Evolutionary conservation across 2,329 filamentous ascomycete species (phyloP), one percentile per base, ranked within the genome.

Genomic region (Helotiales sp.): DNA sequence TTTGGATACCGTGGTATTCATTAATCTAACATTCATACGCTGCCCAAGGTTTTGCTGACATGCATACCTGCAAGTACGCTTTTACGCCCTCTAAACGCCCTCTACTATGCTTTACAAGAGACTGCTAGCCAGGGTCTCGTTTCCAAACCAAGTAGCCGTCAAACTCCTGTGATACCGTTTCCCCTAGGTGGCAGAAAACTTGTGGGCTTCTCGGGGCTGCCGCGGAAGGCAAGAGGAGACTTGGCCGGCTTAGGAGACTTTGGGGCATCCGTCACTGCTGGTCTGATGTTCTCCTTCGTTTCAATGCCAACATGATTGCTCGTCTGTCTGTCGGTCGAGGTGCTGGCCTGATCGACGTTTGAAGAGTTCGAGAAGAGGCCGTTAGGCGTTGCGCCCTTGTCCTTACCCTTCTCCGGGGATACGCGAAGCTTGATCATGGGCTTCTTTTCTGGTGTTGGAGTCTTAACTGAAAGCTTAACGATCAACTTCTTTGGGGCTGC

Each of bases 391-490:
- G 38, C 4, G 3, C 27, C 40, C 22, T 15, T 44, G 5, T 44
- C n/a, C 13, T 30, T 25, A 12, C 53, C 55, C 30, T 54, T 59
- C 42, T 59, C 54, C 13, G 56, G 50, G 31, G 49, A 58, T 24
- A 48, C 10, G 52, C 33, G 58, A 17, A 68, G 47, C 36, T 70
- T 69, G 54, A 67, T 66, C 8, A 55, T 58, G 2, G 63, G 63
- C 51, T 67, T 70, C 33, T 58, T 60, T 29, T 72, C 70, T 19
- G 70, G 70, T 6, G 66, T 70, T 38, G 69, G 69, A 8, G 67
- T 69, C 38, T 69, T 70, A 34, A 86, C 73, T 6, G 81, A 79
- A 13, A 96, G 79, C 71, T 90, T 93, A 56, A 96, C 88, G 51
- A 96, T 81, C 38, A 93, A 79, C 64, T 85, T 90, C 65, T 79